These are phyloP conservation scores for Wickerhamiella pararugosa DNA, from an alignment of 1,139 yeast species.

Conservation along the genomic window DNA sequence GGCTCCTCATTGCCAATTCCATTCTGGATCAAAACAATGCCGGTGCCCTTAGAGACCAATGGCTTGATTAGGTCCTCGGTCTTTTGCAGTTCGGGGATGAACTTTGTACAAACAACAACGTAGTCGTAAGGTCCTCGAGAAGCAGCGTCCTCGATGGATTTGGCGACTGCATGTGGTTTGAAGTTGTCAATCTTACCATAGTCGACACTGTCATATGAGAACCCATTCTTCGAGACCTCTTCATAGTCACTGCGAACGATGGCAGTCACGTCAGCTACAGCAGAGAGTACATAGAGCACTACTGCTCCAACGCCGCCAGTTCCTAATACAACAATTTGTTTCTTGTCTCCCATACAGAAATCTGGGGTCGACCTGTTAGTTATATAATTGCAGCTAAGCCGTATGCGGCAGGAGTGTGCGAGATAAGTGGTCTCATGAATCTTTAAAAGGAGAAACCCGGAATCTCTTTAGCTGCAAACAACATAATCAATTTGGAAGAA, in stretches of 20 bases:
- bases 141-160: slow-evolving; percentile 33
- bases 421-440: too few relatives aligned
- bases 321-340: slow-evolving; percentile 35
- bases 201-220: slow-evolving; percentile 42
- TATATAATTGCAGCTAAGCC: background rate
- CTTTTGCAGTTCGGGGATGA: slow-evolving; percentile 49
- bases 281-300: slow-evolving; percentile 44
- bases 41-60: slow-evolving; percentile 33
- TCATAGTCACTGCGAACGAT: slow-evolving; percentile 56
- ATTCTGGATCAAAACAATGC: slow-evolving; percentile 56
- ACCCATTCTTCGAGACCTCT: slow-evolving; percentile 37
- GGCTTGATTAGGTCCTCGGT: slow-evolving; percentile 47
- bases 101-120: slow-evolving; percentile 54
- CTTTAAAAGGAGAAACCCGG: too few relatives aligned
- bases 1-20: slow-evolving; percentile 62
- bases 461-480: too few relatives aligned
- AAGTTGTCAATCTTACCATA: slow-evolving; percentile 42
- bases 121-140: slow-evolving; percentile 41
- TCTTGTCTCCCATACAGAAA: background rate
- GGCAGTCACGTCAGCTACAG: slow-evolving; percentile 39
- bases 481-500: too few relatives aligned
- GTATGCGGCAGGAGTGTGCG: background rate
- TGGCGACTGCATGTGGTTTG: slow-evolving; percentile 32
- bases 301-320: slow-evolving; percentile 66
- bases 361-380: background rate